phyloP scores from a whole-genome alignment of 73 alveolate genomes.

The Tetrahymena elliotti region DNA sequence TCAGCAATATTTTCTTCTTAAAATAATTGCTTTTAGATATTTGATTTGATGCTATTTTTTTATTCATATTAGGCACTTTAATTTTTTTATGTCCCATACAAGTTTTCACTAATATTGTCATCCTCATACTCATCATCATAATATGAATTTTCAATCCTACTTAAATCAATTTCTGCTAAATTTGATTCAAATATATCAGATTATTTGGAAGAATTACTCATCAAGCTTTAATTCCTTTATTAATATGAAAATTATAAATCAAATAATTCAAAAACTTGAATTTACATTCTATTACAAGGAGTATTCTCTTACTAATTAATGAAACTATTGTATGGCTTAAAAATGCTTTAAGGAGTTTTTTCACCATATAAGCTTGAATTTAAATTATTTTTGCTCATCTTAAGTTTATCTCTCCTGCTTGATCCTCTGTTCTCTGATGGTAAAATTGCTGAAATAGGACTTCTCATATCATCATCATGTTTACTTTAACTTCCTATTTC shows the following conservation, averaged over 20 bases:
- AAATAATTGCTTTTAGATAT: neutral
- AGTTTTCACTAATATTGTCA: neutral
- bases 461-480: neutral
- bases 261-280: neutral
- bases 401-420: neutral
- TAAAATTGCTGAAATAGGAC: neutral
- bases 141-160: neutral
- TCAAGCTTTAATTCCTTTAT: neutral
- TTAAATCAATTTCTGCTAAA: neutral
- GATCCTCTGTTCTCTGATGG: neutral
- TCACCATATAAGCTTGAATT: neutral
- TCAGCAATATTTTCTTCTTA: neutral
- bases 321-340: neutral
- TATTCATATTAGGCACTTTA: neutral
- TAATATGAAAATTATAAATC: neutral
- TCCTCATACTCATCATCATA: neutral
- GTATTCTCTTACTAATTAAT: neutral
- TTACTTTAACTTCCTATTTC: neutral
- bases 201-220: neutral
- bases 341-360: neutral
- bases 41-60: neutral
- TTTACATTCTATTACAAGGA: neutral
- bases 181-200: neutral
- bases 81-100: neutral
- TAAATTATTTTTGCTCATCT: neutral